Evolutionary conservation across 805 yeast species (phyloP), one percentile per base, ranked within the genome.

Genomic region (Scheffersomyces amazonensis): DNA sequence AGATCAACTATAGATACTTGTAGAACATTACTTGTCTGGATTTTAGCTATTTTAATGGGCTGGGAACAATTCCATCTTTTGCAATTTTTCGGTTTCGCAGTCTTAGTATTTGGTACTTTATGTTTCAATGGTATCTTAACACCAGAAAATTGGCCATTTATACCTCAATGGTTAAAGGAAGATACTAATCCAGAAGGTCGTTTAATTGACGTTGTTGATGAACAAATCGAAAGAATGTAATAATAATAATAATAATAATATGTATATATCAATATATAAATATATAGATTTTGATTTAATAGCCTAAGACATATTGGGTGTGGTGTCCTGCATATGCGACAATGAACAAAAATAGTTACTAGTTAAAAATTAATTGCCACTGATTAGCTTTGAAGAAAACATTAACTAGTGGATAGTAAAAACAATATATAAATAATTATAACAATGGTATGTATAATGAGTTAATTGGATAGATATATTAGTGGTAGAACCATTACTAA

Each of bases 1-100:
- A 69, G 93, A 52, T 80, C 88, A 16, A 86, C 93, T 2, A 75
- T 86, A 35, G 95, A 86, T 52, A 81, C 89, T 0, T 81, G 85
- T 42, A 71, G 95, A 46, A 85, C 93, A 0, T 60, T 84, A 17
- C 59, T 83, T 19, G 90, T 86, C 13, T 86, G 95, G 95, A 27
- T 81, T 1, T 74, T 83, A 7, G 86, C 93, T 0, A 62, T 86
- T 35, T 36, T 59, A 16, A 51, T 85, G 45, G 93, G 91, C 3
- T 86, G 93, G 95, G 93, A 86, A 58, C 50, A 68, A 1, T 86
- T 84, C 61, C 69, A 69, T 16, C 49, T 63, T n/a, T 58, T 81
- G 36, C 95, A 86, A 56, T 62, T 80, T 16, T 20, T 74, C 15
- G 95, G 93, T 0, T 86, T 86, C 52, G 62, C 54, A 0, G 50